These are phyloP conservation scores for Chrysoporthe deuterocubensis DNA, from an alignment of 2,329 filamentous ascomycete genomes.

Conservation along the genomic window DNA sequence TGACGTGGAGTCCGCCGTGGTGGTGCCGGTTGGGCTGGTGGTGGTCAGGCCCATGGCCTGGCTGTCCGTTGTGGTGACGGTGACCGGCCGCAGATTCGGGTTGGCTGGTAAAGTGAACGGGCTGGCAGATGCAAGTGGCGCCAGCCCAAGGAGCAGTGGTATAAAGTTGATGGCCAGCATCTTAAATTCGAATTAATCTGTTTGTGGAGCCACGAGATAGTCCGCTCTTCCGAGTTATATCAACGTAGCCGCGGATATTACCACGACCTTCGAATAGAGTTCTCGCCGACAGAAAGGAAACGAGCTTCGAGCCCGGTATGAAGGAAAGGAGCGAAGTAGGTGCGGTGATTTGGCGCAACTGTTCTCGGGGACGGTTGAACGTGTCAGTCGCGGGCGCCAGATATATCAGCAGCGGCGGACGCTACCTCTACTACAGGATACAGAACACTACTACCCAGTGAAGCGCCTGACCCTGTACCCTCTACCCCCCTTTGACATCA, in stretches of 20 bases:
- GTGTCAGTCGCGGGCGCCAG: slow-evolving; percentile 5
- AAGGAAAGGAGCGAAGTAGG: slow-evolving; percentile 10
- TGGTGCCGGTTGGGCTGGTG: slow-evolving; percentile 17
- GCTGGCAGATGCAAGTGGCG: slow-evolving; percentile 18
- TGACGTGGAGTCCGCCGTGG: slow-evolving; percentile 4
- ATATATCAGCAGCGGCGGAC: slow-evolving; percentile 18
- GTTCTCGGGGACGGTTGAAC: neutral
- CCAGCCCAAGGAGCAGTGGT: slow-evolving; percentile 15
- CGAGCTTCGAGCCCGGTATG: slow-evolving; percentile 23
- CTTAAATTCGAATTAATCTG: neutral
- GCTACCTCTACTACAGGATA: neutral
- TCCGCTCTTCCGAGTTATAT: neutral
- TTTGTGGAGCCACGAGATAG: neutral
- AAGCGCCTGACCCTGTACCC: neutral
- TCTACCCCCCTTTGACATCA: neutral
- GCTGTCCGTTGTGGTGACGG: slow-evolving; percentile 14
- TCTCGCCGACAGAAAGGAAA: neutral
- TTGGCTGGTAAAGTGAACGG: slow-evolving; percentile 25
- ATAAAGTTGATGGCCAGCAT: slow-evolving; percentile 27
- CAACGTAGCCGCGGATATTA: neutral
- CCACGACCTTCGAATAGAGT: neutral
- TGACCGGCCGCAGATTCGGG: slow-evolving; percentile 12
- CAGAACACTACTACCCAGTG: neutral
- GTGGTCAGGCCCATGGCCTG: slow-evolving; percentile 2
- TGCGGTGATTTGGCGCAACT: neutral